phyloP scores from a whole-genome alignment of 129 eudicot species.

The Arctium minus region DNA sequence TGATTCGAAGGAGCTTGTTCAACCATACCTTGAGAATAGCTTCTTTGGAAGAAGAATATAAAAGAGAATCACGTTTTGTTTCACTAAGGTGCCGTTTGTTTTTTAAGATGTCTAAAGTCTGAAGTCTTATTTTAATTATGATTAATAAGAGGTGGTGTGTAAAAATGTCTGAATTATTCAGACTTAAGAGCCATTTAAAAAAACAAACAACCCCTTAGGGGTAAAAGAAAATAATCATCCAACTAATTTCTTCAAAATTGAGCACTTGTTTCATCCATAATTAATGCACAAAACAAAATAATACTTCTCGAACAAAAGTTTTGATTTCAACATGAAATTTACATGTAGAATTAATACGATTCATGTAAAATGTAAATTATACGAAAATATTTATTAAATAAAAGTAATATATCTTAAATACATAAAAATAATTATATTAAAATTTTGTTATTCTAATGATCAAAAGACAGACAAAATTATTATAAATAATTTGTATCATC shows the following conservation, averaged over 20 bases:
- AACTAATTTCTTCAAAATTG: slow-evolving; percentile 44
- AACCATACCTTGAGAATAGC: slow-evolving; percentile 52
- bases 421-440: no score
- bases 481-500: no score
- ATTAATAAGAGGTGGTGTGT: no score
- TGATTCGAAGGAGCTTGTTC: slow-evolving; percentile 28
- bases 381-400: neutral
- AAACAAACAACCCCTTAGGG: neutral
- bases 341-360: slow-evolving; percentile 25
- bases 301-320: no score
- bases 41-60: slow-evolving; percentile 41
- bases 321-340: slow-evolving; percentile 4
- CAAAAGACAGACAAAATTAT: no score
- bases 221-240: slow-evolving; percentile 38
- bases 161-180: no score
- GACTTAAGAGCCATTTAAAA: no score
- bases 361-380: neutral
- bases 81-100: no score
- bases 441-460: no score
- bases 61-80: slow-evolving; percentile 57
- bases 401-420: neutral
- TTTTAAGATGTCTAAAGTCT: no score
- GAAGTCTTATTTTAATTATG: no score
- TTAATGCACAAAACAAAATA: neutral
- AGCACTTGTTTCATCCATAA: slow-evolving; percentile 40